A percentile compares a stretch with the other conserved stretches of the same genome.
These are phyloP conservation scores for Capronia epimyces DNA, from an alignment of 2,329 filamentous ascomycete genomes.

Conservation along the genomic window DNA sequence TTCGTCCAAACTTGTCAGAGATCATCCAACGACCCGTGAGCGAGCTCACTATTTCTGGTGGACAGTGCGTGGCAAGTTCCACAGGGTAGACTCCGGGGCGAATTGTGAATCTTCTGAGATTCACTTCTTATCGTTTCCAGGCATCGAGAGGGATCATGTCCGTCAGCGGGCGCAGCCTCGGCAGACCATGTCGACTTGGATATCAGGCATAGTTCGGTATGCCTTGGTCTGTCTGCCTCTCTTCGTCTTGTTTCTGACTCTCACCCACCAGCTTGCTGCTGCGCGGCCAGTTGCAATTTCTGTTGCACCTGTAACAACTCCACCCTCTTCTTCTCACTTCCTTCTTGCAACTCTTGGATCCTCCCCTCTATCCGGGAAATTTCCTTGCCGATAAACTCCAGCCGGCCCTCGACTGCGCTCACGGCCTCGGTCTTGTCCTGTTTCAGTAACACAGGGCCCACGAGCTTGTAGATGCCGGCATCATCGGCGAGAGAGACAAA, in stretches of 20 bases:
- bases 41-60: too few species aligned
- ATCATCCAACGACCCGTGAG: too few species aligned
- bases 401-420: slow-evolving; percentile 79
- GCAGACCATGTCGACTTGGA: too few species aligned
- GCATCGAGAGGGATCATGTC: background rate
- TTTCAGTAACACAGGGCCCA: slow-evolving; percentile 87
- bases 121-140: too few species aligned
- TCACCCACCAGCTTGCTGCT: slow-evolving; percentile 24
- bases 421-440: slow-evolving; percentile 88
- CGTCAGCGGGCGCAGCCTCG: background rate
- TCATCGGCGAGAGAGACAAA: slow-evolving; percentile 72
- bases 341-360: slow-evolving; percentile 59
- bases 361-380: slow-evolving; percentile 67
- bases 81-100: too few species aligned
- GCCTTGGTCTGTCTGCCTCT: background rate
- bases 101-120: too few species aligned
- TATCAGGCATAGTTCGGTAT: background rate
- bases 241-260: background rate
- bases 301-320: slow-evolving; percentile 46
- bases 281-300: slow-evolving; percentile 26
- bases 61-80: too few species aligned
- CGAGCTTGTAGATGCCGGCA: slow-evolving; percentile 91
- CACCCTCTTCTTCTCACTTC: slow-evolving; percentile 59
- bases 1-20: too few species aligned
- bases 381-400: slow-evolving; percentile 90